Conservation (phyloP, 129 eudicot genomes). For the Sambucus nigra region DNA sequence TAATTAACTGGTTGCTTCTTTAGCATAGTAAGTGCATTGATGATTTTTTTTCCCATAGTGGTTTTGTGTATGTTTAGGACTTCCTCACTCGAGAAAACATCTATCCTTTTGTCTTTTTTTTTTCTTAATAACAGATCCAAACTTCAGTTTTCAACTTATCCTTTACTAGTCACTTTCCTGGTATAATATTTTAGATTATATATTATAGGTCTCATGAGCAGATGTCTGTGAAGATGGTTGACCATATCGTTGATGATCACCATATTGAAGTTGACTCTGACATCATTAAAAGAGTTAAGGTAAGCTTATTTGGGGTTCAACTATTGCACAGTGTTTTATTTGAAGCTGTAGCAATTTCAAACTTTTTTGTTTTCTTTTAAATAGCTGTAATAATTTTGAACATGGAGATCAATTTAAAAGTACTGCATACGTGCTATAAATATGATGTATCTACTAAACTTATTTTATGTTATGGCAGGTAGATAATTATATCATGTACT, state of each 20-base stretch:
- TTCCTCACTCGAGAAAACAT: too few species aligned
- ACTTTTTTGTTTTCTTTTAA: background rate
- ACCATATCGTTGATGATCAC: constrained; percentile 53
- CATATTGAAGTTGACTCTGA: constrained; percentile 45
- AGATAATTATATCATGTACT: background rate
- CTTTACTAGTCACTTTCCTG: background rate
- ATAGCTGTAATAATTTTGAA: too few species aligned
- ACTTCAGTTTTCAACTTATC: background rate
- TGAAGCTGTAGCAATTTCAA: background rate
- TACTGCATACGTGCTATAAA: too few species aligned
- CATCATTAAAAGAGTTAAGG: constrained; percentile 48
- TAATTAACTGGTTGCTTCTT: too few species aligned
- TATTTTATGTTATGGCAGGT: background rate
- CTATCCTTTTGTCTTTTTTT: background rate
- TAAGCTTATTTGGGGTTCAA: constrained; percentile 11
- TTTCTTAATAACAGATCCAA: background rate
- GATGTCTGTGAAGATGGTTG: constrained; percentile 53
- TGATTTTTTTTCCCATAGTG: too few species aligned
- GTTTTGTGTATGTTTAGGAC: too few species aligned
- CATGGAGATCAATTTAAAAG: too few species aligned
- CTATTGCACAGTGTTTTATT: background rate
- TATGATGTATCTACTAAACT: background rate
- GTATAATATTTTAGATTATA: background rate
- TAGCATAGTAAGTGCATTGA: too few species aligned
- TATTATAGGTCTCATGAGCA: constrained; percentile 58